phyloP scores from a whole-genome alignment of 371 early-diverging fungal species.

The Conidiobolus incongruus region DNA sequence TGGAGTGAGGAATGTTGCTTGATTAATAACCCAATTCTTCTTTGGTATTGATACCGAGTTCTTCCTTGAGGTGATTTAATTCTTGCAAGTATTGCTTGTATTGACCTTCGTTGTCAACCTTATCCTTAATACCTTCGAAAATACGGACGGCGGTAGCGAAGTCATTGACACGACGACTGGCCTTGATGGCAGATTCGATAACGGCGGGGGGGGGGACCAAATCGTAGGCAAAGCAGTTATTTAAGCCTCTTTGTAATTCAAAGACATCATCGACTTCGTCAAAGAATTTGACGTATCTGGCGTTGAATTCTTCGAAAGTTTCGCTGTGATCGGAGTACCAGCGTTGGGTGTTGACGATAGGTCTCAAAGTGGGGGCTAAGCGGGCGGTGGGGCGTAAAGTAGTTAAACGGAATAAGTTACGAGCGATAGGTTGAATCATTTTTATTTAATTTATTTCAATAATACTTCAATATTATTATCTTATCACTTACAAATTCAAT shows the following conservation, averaged over 20 bases:
- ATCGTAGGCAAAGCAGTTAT: conserved; percentile 91
- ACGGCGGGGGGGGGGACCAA: conserved; percentile 77
- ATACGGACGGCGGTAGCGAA: conserved; percentile 81
- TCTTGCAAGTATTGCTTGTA: conserved; percentile 74
- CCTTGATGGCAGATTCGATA: conserved; percentile 68
- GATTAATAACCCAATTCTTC: conserved; percentile 54
- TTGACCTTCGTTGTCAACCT: conserved; percentile 58
- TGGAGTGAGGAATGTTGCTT: too few relatives aligned
- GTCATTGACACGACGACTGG: conserved; percentile 78
- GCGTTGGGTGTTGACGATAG: conserved; percentile 1
- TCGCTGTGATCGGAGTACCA: conserved; percentile 47
- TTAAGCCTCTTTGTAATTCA: conserved; percentile 89
- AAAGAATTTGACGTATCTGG: conserved; percentile 70
- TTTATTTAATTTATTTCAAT: too few relatives aligned
- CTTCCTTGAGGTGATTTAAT: conserved; percentile 59
- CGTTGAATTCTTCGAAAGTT: conserved; percentile 55
- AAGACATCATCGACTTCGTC: conserved; percentile 79
- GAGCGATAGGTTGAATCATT: too few relatives aligned
- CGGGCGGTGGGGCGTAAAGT: too few relatives aligned
- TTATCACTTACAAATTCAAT: too few relatives aligned
- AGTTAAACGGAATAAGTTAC: too few relatives aligned
- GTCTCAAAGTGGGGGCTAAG: too few relatives aligned
- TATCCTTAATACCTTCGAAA: conserved; percentile 80
- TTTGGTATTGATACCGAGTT: conserved; percentile 70
- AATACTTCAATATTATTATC: too few relatives aligned